These are phyloP conservation scores for Gossypium australe DNA, from an alignment of 345 rosid genomes.

Conservation along the genomic window DNA sequence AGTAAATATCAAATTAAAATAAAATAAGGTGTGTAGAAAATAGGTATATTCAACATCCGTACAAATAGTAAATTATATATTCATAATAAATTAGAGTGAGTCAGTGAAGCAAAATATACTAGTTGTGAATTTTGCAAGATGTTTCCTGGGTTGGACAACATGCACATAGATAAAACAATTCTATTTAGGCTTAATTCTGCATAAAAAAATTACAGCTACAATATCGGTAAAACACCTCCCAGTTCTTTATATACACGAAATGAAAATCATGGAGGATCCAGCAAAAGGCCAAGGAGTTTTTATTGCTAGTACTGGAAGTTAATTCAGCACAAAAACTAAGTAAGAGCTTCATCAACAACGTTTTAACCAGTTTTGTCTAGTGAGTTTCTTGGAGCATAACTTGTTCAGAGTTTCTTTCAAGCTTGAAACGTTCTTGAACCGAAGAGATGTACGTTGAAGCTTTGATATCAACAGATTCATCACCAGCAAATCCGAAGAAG, in stretches of 20 bases:
- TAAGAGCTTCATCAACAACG: background rate
- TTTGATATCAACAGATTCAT: slow-evolving; percentile 42
- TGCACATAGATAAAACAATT: background rate
- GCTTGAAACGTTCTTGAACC: slow-evolving; percentile 60
- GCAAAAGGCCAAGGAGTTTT: background rate
- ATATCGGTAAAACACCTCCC: background rate
- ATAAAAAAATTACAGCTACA: background rate
- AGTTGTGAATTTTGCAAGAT: too few relatives aligned
- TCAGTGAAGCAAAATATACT: too few relatives aligned
- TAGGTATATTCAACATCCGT: too few relatives aligned
- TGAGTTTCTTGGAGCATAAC: slow-evolving; percentile 12
- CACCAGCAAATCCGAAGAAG: slow-evolving; percentile 28
- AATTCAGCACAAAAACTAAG: background rate
- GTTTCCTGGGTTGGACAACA: too few relatives aligned
- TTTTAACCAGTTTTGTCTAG: too few relatives aligned
- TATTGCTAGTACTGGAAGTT: background rate
- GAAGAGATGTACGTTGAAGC: slow-evolving; percentile 47
- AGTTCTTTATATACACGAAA: background rate
- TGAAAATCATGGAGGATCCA: background rate
- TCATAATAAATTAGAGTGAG: too few relatives aligned
- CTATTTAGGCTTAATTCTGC: too few relatives aligned
- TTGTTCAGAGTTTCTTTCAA: slow-evolving; percentile 36
- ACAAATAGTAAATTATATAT: too few relatives aligned
- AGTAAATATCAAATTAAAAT: too few relatives aligned
- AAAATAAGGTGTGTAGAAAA: too few relatives aligned